Base-by-base conservation (phyloP, 2,329 filamentous ascomycete genomes). In the Xylariaceae sp. region DNA sequence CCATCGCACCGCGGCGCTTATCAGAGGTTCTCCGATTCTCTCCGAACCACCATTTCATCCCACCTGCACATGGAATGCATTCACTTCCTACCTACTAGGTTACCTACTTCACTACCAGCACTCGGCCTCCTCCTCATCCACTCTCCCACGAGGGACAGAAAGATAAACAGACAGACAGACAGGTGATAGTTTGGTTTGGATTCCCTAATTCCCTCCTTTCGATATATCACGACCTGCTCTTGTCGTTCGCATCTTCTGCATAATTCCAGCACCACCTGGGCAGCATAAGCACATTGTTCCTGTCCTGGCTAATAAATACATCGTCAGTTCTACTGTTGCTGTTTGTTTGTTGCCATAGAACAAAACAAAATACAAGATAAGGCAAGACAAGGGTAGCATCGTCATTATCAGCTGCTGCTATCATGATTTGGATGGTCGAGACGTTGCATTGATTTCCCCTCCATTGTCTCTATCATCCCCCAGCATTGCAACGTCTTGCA, bases 401-500 rank as follows among this genome's bases (percentile, higher is more conserved):
- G 44, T 31, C 40, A 50, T 44, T 50, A 41, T 58, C 44, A 53
- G 31, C 55, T 9, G 26, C 26, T 31, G 37, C 31, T 33, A 37
- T 48, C 41, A 29, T 16, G 31, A 21, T 19, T 14, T 54, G 17
- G 45, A 50, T 39, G 26, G 24, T 54, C 45, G 31, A 41, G 29
- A 6, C 45, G 52, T 56, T 52, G 37, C 56, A 48, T 44, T 26
- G 29, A 33, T 41, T 40, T 49, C 44, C 26, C 6, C 19, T 28
- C 37, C 26, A n/a, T 26, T 21, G n/a, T 40, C 26, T 49, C 19
- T 37, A 46, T 49, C 36, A 23, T 28, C 29, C 53, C 33, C 33
- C n/a, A 50, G 48, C 40, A 29, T 37, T 45, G 53, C 53, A 21
- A 51, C 24, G 16, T 33, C 45, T 47, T 34, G 53, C 58, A 57